phyloP scores from a whole-genome alignment of 129 eudicot species.

The Rutidosis leptorrhynchoides region DNA sequence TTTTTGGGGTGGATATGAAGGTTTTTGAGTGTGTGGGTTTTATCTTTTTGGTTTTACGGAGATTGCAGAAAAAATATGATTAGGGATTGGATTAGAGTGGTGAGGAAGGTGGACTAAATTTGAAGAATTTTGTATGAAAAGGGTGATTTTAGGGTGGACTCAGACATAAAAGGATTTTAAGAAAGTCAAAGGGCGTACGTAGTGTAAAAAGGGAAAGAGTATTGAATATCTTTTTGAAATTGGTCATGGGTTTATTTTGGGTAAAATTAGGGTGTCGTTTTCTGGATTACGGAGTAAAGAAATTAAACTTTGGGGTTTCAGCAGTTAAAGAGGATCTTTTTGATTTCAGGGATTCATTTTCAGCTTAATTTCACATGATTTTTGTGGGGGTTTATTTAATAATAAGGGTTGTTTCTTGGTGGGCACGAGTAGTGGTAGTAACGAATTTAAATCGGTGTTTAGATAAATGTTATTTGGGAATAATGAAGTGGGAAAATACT shows the following conservation, averaged over 20 bases:
- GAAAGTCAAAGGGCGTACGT: slow-evolving; percentile 36
- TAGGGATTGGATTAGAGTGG: slow-evolving; percentile 35
- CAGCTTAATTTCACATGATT: neutral
- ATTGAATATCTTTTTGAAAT: slow-evolving; percentile 20
- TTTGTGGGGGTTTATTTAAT: slow-evolving; percentile 24
- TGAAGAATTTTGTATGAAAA: slow-evolving; percentile 20
- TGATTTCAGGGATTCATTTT: slow-evolving; percentile 20
- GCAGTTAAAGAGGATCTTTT: slow-evolving; percentile 14
- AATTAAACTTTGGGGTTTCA: neutral
- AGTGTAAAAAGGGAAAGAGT: slow-evolving; percentile 29
- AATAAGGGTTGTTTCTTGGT: no score
- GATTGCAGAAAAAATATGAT: slow-evolving; percentile 35
- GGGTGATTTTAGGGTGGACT: slow-evolving; percentile 38
- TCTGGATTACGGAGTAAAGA: neutral
- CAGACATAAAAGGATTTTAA: neutral
- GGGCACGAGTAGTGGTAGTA: no score
- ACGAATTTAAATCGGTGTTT: no score
- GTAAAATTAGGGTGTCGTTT: slow-evolving; percentile 28
- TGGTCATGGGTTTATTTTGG: slow-evolving; percentile 17
- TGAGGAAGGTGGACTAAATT: slow-evolving; percentile 28
- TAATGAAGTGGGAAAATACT: no score
- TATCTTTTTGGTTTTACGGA: slow-evolving; percentile 26
- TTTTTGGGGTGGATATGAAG: slow-evolving; percentile 38
- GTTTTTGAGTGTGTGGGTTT: slow-evolving; percentile 39
- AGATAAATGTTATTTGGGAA: no score